Evolutionary conservation across 371 early-diverging fungal genomes (phyloP).

Genomic region (Mortierella sp.): DNA sequence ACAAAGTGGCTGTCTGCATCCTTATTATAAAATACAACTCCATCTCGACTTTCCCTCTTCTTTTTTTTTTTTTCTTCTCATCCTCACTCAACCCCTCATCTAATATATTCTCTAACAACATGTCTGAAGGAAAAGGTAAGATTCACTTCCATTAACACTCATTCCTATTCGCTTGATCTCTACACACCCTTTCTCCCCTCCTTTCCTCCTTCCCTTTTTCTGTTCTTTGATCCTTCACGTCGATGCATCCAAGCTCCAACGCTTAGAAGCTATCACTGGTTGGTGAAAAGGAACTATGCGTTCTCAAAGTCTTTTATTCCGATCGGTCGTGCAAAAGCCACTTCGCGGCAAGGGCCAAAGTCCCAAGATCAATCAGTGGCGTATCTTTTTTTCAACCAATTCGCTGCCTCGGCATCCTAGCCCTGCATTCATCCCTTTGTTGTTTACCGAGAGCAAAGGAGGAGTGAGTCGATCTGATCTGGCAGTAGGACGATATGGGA

Average conservation of each 20-base stretch:
- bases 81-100: slow-evolving; percentile 21
- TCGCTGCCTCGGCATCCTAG: no score
- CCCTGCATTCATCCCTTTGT: no score
- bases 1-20: neutral
- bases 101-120: slow-evolving; percentile 36
- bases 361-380: neutral
- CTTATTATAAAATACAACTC: slow-evolving; percentile 17
- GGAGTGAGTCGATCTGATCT: neutral
- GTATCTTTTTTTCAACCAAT: no score
- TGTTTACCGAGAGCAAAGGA: neutral
- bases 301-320: neutral
- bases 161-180: neutral
- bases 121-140: slow-evolving; percentile 59
- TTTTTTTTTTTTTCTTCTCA: slow-evolving; percentile 27
- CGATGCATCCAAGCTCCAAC: neutral
- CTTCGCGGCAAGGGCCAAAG: neutral
- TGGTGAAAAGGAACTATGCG: no score
- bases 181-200: neutral
- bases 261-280: no score
- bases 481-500: neutral
- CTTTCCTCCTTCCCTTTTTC: neutral
- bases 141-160: slow-evolving; percentile 2
- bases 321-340: neutral
- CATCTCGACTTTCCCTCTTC: neutral
- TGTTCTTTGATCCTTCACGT: neutral